Evolutionary conservation across 495 filamentous ascomycete genomes (phyloP), one percentile per base, ranked within the genome.

Genomic region (Penicillium simplicissimum): DNA sequence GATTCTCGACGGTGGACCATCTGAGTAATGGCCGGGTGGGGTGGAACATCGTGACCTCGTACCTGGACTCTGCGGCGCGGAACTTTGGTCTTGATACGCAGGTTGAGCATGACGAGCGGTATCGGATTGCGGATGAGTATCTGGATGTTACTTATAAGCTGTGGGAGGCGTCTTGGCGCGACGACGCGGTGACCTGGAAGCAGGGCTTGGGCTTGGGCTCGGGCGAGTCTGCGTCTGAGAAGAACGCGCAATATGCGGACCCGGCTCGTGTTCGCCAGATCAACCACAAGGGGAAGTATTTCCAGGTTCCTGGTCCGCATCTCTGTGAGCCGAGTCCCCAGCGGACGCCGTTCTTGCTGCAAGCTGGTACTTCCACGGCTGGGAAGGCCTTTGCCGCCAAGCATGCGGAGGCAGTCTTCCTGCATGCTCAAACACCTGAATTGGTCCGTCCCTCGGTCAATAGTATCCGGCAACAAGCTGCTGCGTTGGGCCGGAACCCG

Each of bases 21-120:
- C 76, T 90, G n/a, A 84, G 79, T 33, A 82, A 84, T 52, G 87
- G 87, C 8, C 81, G 86, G 19, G 61, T 87, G 36, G 85, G 82
- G 10, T 88, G 86, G 87, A 88, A 89, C 70, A 85, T 90, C 49
- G 87, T 90, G 0, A 89, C 87, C 0, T 80, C 80, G 53, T 89
- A 89, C 68, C 75, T 89, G 5, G 85, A 89, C 66, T 85, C 81
- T 15, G 86, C 87, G 3, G 87, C 88, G 4, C 75, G 79, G 52
- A 89, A 89, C 68, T 69, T 88, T 48, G 84, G 85, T 21, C 72
- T 78, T 7, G 68, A 79, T n/a, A 79, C 85, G 31, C 86, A 89
- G 71, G 64, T 78, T 25, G 71, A 84, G 73, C 88, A 90, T 63
- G 87, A 89, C 62, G 85, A 89, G 67, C 79, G 88, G 48, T 90